Percentiles rank a stretch among this genome's conserved stretches.
These are phyloP conservation scores for Sordariomycetes sp. DNA, from an alignment of 2,329 filamentous ascomycete species.

Conservation along the genomic window DNA sequence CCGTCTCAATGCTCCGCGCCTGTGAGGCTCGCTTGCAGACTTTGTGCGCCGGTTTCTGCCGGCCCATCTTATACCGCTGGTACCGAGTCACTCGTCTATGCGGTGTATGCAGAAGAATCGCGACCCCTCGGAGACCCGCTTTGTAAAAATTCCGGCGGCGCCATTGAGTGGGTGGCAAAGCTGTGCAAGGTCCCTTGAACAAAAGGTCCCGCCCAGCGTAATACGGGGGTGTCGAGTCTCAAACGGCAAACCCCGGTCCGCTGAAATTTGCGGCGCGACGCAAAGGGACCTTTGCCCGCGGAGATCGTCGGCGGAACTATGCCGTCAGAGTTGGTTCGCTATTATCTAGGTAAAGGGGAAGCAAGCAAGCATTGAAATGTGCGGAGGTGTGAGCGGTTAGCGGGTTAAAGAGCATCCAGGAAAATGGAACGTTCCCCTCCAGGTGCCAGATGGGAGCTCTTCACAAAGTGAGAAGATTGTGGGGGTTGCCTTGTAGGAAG, in stretches of 20 bases:
- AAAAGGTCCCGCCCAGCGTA: background rate
- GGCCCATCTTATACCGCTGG: too few species aligned
- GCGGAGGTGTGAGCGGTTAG: too few species aligned
- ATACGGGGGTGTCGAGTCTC: background rate
- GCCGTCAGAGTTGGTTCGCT: too few species aligned
- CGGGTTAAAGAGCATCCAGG: background rate
- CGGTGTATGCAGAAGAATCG: too few species aligned
- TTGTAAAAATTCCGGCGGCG: background rate
- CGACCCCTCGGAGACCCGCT: background rate
- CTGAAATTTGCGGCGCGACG: background rate
- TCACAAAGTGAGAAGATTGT: background rate
- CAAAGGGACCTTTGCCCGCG: background rate
- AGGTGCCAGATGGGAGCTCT: background rate
- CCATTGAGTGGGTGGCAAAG: background rate
- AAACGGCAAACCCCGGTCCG: background rate
- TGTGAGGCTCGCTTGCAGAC: too few species aligned
- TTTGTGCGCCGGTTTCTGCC: too few species aligned
- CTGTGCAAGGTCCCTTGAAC: background rate
- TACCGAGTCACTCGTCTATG: too few species aligned
- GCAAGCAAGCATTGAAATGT: too few species aligned
- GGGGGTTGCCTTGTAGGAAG: background rate
- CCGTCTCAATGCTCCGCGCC: too few species aligned
- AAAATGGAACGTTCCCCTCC: background rate
- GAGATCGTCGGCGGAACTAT: background rate
- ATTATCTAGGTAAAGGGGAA: too few species aligned